These are phyloP conservation scores for Aquilaria malaccensis DNA, from an alignment of 345 rosid species.

Conservation along the genomic window DNA sequence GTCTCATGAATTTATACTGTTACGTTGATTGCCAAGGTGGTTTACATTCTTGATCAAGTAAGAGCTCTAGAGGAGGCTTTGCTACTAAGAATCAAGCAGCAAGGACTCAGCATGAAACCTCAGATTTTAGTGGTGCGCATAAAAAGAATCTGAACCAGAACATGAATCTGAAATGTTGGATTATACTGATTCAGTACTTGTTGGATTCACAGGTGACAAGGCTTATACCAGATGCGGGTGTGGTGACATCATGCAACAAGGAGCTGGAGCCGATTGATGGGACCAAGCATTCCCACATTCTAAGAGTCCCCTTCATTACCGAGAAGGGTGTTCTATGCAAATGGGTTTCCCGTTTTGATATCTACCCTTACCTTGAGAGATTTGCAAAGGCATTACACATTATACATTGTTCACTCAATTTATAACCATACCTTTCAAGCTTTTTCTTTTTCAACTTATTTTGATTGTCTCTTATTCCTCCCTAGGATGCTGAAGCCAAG, in stretches of 20 bases:
- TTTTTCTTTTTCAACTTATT: neutral
- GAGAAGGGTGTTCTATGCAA: slow-evolving; percentile 58
- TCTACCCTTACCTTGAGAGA: slow-evolving; percentile 81
- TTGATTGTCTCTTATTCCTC: neutral
- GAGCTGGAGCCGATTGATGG: slow-evolving; percentile 62
- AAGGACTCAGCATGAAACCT: slow-evolving; percentile 74
- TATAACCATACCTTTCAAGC: neutral
- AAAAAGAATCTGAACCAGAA: neutral
- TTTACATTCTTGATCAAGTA: slow-evolving; percentile 97
- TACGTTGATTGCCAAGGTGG: slow-evolving; percentile 39
- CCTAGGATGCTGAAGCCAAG: slow-evolving; percentile 58
- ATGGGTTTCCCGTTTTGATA: slow-evolving; percentile 91
- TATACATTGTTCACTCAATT: neutral
- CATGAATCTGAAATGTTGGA: neutral
- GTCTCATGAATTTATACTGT: neutral
- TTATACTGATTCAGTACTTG: neutral
- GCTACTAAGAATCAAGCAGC: slow-evolving; percentile 55
- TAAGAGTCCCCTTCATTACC: slow-evolving; percentile 77
- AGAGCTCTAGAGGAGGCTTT: slow-evolving; percentile 86
- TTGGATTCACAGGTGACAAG: slow-evolving; percentile 42
- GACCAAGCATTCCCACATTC: slow-evolving; percentile 69
- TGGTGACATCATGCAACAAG: slow-evolving; percentile 75
- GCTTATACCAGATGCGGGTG: slow-evolving; percentile 67
- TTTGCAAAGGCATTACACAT: slow-evolving; percentile 48
- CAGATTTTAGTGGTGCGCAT: slow-evolving; percentile 73